Evolutionary conservation across 495 filamentous ascomycete genomes (phyloP), one percentile per base, ranked within the genome.

Genomic region (Saxispiralis lemnorum): DNA sequence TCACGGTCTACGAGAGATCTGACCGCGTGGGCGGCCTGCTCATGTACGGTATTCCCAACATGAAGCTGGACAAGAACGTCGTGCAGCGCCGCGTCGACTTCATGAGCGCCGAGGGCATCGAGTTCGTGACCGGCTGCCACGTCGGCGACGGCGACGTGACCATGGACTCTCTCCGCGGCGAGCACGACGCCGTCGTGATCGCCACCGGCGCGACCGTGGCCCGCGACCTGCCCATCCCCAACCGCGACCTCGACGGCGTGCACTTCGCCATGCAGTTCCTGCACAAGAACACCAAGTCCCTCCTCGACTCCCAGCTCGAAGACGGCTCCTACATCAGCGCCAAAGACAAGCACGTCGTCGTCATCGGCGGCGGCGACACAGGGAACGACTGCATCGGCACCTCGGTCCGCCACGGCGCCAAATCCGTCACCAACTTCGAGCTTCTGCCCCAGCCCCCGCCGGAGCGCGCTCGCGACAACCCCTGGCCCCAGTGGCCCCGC

Each of bases 321-420:
- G 87, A 99, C 56, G 80, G 79, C 16, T 63, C 79, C 49, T 99
- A 96, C 64, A 92, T 99, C 59, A 93, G 84, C 10, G 89, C 89
- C 51, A 94, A 93, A 65, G 86, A 77, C 63, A 96, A 96, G 71
- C 63, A 99, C 56, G 92, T 99, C 42, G 73, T 99, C 37, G 89
- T 99, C 54, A 96, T 99, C 59, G 89, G 89, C 53, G 89, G 89
- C 64, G 89, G 89, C 70, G 89, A 99, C 60, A 99, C 89, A 35
- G 89, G 89, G 55, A 99, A 99, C 59, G 89, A 99, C 63, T 99
- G 89, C 65, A 95, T 99, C 59, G 89, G 92, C 61, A 99, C 89
- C 34, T 92, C 92, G 5, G 84, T 99, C 51, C 92, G 89, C 39
- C 89, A 99, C 59, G 89, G 89, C 43, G 89, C 89, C 51, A 94